These are phyloP conservation scores for Fomitopsis palustris DNA, from an alignment of 1,284 basidiomycete species.

Conservation along the genomic window DNA sequence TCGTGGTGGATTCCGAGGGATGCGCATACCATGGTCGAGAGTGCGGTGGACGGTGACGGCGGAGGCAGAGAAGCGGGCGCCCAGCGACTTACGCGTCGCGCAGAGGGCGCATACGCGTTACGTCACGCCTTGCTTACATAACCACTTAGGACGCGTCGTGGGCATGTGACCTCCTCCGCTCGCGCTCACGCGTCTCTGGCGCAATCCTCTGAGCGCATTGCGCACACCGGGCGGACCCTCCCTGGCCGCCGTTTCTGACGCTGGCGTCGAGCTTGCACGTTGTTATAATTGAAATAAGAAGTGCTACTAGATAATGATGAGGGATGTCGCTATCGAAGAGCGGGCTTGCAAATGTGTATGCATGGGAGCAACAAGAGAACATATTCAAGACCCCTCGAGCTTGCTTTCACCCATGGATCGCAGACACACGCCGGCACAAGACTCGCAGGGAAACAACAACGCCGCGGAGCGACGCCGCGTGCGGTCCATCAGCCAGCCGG, in stretches of 20 bases:
- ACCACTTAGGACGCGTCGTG: background rate
- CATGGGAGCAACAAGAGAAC: background rate
- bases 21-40: conserved; percentile 7
- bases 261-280: conserved; percentile 1
- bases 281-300: conserved; percentile 7
- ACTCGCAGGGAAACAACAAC: background rate
- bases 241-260: background rate
- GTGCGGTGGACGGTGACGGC: background rate
- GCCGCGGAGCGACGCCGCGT: conserved; percentile 13
- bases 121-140: conserved; percentile 3
- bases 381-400: conserved; percentile 1
- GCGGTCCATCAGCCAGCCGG: conserved; percentile 21
- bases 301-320: conserved; percentile 11
- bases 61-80: background rate
- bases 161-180: background rate
- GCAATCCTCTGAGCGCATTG: conserved; percentile 3
- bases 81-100: background rate
- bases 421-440: conserved; percentile 1
- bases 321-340: conserved; percentile 14
- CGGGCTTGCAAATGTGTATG: conserved; percentile 9
- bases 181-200: conserved; percentile 2
- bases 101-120: background rate
- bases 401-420: conserved; percentile 5
- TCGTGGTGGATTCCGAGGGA: background rate
- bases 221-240: conserved; percentile 1